phyloP scores from a whole-genome alignment of 2,329 filamentous ascomycete genomes.

The Xylariales sp. region DNA sequence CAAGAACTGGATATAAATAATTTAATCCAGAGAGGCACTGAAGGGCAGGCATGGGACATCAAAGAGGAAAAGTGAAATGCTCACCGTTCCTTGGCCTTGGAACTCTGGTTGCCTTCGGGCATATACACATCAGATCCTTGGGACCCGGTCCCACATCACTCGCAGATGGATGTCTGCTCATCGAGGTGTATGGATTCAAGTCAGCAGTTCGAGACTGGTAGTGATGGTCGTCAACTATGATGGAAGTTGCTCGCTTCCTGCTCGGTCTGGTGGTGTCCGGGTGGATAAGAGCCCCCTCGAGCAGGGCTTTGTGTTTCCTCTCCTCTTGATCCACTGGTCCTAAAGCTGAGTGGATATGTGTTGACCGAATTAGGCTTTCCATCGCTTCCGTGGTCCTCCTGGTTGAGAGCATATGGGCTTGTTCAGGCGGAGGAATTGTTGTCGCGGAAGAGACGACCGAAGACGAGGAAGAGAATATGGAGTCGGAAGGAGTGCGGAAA shows the following conservation, averaged over 20 bases:
- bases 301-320: no score
- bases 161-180: conserved; percentile 13
- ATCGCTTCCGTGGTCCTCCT: no score
- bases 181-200: conserved; percentile 30
- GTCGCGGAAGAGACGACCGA: background rate
- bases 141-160: conserved; percentile 7
- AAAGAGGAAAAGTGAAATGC: conserved; percentile 23
- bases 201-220: conserved; percentile 26
- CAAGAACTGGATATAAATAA: no score
- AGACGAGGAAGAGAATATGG: background rate
- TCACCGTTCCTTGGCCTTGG: conserved; percentile 56
- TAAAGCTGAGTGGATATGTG: no score
- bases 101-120: conserved; percentile 52
- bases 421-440: background rate
- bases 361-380: no score
- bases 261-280: background rate
- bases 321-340: no score
- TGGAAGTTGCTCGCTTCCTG: conserved; percentile 41
- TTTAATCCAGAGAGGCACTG: no score
- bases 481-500: no score
- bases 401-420: background rate
- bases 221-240: conserved; percentile 40
- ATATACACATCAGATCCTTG: conserved; percentile 49
- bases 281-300: no score
- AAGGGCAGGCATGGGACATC: no score